These are phyloP conservation scores for Akanthomyces muscarius DNA, from an alignment of 2,329 filamentous ascomycete genomes.

Conservation along the genomic window DNA sequence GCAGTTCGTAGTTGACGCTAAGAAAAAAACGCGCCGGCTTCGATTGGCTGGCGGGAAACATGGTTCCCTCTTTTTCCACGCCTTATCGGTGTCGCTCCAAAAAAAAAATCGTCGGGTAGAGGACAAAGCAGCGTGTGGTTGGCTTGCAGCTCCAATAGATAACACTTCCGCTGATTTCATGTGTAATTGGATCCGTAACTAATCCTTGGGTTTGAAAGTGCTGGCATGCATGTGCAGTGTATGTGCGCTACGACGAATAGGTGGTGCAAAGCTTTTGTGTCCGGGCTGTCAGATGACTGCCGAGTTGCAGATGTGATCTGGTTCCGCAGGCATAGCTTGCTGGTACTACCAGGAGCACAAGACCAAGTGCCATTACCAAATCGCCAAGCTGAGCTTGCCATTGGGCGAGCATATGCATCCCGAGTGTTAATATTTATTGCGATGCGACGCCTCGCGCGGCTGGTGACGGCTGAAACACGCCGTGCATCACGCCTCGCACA, in stretches of 20 bases:
- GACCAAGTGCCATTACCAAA: neutral
- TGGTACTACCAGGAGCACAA: neutral
- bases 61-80: neutral
- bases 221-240: neutral
- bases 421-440: neutral
- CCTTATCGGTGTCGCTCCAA: constrained; percentile 8
- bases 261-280: neutral
- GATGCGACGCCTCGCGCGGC: neutral
- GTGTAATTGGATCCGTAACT: neutral
- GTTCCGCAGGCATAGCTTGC: neutral
- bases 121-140: neutral
- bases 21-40: neutral
- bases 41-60: neutral
- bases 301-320: neutral
- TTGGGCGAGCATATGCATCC: neutral
- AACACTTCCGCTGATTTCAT: neutral
- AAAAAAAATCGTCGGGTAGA: neutral
- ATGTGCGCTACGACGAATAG: neutral
- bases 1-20: neutral
- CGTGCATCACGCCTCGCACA: no score
- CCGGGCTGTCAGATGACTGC: neutral
- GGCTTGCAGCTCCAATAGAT: neutral
- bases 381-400: neutral
- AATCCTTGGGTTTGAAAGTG: neutral
- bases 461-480: neutral